Conservation (phyloP, 495 filamentous ascomycete genomes). For the Penicillium bialowiezense region DNA sequence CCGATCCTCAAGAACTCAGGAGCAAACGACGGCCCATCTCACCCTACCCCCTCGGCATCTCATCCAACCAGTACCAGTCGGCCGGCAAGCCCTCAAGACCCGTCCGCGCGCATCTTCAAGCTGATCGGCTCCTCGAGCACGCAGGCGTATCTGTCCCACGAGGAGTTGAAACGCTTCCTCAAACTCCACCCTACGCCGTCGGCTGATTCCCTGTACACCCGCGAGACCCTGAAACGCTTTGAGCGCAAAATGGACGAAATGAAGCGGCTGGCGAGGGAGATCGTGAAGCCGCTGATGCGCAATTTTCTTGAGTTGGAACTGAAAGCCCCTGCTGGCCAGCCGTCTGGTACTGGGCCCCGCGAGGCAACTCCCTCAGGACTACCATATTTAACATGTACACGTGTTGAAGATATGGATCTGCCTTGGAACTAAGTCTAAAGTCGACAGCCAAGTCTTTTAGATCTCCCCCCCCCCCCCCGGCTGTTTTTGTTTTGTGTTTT, state of each 20-base stretch:
- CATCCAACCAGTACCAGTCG: constrained; percentile 19
- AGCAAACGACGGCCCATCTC: constrained; percentile 15
- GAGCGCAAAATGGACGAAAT: constrained; percentile 85
- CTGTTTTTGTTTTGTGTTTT: not conserved
- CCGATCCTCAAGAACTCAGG: constrained; percentile 44
- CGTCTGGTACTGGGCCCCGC: constrained; percentile 3
- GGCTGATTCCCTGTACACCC: constrained; percentile 59
- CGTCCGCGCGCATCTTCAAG: constrained; percentile 66
- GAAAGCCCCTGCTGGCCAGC: constrained; percentile 33
- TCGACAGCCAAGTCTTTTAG: too few species aligned
- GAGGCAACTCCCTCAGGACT: constrained; percentile 36
- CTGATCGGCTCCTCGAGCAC: constrained; percentile 59
- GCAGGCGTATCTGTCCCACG: constrained; percentile 69
- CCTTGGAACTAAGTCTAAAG: constrained; percentile 67
- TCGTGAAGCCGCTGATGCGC: constrained; percentile 82
- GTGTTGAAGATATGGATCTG: constrained; percentile 71
- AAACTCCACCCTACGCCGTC: constrained; percentile 56
- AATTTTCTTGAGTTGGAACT: constrained; percentile 76
- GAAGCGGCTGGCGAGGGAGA: constrained; percentile 75
- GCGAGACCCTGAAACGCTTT: constrained; percentile 76
- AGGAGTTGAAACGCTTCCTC: constrained; percentile 85
- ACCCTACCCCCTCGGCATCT: constrained; percentile 24
- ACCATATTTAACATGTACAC: constrained; percentile 78
- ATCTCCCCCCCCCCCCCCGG: too few species aligned
- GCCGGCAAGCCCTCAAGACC: constrained; percentile 20